These are phyloP conservation scores for Fusarium veterinarium DNA, from an alignment of 2,329 filamentous ascomycete genomes.

Conservation along the genomic window DNA sequence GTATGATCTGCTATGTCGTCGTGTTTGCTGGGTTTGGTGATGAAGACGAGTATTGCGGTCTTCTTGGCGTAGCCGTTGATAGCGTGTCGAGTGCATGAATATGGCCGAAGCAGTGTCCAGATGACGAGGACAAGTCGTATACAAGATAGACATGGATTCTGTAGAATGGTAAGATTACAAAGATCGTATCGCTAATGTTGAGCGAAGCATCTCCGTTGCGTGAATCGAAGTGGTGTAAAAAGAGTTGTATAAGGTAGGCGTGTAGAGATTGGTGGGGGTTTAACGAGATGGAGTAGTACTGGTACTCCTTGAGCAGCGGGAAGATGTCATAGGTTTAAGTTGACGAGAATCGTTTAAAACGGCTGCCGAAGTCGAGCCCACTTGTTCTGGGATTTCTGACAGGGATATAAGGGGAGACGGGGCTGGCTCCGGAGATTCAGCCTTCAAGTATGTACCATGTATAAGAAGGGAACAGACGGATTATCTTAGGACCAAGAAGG, in stretches of 20 bases:
- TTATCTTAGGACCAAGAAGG: constrained; percentile 1
- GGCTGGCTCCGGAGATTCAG: not conserved
- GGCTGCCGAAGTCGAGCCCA: constrained; percentile 27
- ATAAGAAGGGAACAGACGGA: not conserved
- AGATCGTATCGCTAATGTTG: not conserved
- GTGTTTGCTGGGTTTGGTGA: constrained; percentile 1
- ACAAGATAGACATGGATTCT: constrained; percentile 41
- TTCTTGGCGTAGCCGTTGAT: constrained; percentile 35
- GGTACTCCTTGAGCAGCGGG: not conserved
- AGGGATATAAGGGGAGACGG: constrained; percentile 27
- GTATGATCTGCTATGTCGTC: not conserved
- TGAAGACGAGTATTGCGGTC: constrained; percentile 17
- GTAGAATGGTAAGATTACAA: constrained; percentile 24
- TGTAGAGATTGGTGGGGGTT: constrained; percentile 12
- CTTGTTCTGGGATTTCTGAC: constrained; percentile 17
- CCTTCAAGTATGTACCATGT: not conserved
- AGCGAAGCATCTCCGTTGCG: constrained; percentile 23
- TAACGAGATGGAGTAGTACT: constrained; percentile 21
- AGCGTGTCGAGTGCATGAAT: constrained; percentile 37
- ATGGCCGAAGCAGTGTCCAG: constrained; percentile 24
- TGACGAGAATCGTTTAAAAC: constrained; percentile 19
- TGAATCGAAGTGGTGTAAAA: not conserved
- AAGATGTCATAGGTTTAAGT: constrained; percentile 35
- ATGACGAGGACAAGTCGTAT: constrained; percentile 23
- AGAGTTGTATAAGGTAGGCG: not conserved